Evolutionary conservation across 2,329 filamentous ascomycete species (phyloP).

Genomic region (Pleomassaria siparia): DNA sequence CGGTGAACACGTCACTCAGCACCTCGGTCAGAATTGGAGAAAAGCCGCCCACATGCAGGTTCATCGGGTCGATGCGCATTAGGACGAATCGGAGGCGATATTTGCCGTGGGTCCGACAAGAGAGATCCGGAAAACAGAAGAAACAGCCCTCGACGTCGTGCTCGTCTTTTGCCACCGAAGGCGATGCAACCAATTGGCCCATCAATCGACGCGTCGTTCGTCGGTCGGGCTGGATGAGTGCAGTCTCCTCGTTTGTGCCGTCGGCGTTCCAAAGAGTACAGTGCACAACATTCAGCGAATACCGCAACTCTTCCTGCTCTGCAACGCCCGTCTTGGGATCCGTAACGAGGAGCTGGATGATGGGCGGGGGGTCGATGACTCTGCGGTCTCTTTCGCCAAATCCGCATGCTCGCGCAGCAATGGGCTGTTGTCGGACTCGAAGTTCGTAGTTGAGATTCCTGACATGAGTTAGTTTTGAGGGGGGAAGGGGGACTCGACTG

Average conservation of each 20-base stretch:
- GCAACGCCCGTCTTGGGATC: constrained; percentile 54
- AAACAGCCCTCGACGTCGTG: constrained; percentile 74
- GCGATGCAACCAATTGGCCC: constrained; percentile 75
- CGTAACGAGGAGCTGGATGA: constrained; percentile 71
- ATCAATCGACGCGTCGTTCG: constrained; percentile 74
- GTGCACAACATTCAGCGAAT: constrained; percentile 71
- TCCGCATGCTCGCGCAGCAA: constrained; percentile 76
- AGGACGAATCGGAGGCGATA: constrained; percentile 75
- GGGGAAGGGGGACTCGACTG: constrained; percentile 17
- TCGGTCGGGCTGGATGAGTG: constrained; percentile 68
- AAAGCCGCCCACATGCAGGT: constrained; percentile 56
- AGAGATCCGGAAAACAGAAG: constrained; percentile 83
- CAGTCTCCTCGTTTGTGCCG: constrained; percentile 67
- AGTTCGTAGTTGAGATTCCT: constrained; percentile 52
- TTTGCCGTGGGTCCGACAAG: constrained; percentile 73
- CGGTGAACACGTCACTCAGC: constrained; percentile 72
- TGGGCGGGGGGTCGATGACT: constrained; percentile 81
- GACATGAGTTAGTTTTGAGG: constrained; percentile 22
- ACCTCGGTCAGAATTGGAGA: constrained; percentile 54
- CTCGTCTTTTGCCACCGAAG: constrained; percentile 76
- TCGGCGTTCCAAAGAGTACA: constrained; percentile 74
- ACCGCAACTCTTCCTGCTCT: constrained; percentile 62
- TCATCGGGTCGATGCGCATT: constrained; percentile 67
- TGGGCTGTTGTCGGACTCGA: constrained; percentile 73
- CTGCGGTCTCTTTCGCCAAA: constrained; percentile 81